Percentiles rank a stretch among this genome's conserved stretches.
Conservation (phyloP, 2,329 filamentous ascomycete genomes). For the Pseudocercospora pini-densiflorae region DNA sequence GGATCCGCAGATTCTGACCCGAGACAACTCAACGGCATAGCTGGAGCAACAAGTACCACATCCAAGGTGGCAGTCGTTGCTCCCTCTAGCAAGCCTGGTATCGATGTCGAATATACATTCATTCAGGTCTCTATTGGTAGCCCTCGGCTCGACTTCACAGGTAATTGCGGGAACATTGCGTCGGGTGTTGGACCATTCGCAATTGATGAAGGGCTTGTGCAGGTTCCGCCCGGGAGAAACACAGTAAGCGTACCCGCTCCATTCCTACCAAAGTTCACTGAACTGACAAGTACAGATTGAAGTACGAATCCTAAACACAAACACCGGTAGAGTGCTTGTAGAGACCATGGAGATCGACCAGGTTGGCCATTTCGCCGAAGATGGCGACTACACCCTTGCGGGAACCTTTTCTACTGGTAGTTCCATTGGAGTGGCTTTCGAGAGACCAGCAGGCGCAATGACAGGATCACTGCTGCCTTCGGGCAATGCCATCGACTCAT, state of each 20-base stretch:
- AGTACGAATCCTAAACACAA: conserved; percentile 32
- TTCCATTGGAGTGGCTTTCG: conserved; percentile 27
- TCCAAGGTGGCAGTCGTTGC: conserved; percentile 33
- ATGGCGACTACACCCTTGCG: conserved; percentile 27
- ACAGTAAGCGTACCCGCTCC: background rate
- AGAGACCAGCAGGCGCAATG: conserved; percentile 28
- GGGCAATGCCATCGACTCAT: conserved; percentile 20
- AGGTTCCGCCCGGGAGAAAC: conserved; percentile 23
- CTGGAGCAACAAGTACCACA: conserved; percentile 32
- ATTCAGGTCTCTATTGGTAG: conserved; percentile 29
- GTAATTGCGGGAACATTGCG: conserved; percentile 34
- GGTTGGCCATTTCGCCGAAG: conserved; percentile 33
- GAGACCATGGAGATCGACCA: conserved; percentile 32
- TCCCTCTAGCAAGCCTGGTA: conserved; percentile 24
- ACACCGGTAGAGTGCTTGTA: conserved; percentile 31
- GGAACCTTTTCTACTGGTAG: conserved; percentile 25
- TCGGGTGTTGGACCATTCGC: conserved; percentile 33
- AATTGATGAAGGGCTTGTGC: conserved; percentile 30
- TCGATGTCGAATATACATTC: conserved; percentile 34
- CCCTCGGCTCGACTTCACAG: conserved; percentile 30
- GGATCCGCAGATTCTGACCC: conserved; percentile 38
- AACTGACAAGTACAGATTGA: conserved; percentile 22
- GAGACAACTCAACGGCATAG: conserved; percentile 32
- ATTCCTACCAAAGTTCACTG: background rate
- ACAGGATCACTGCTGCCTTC: conserved; percentile 30